phyloP scores from a whole-genome alignment of 1,284 basidiomycete species.

The Mycena sp. region DNA sequence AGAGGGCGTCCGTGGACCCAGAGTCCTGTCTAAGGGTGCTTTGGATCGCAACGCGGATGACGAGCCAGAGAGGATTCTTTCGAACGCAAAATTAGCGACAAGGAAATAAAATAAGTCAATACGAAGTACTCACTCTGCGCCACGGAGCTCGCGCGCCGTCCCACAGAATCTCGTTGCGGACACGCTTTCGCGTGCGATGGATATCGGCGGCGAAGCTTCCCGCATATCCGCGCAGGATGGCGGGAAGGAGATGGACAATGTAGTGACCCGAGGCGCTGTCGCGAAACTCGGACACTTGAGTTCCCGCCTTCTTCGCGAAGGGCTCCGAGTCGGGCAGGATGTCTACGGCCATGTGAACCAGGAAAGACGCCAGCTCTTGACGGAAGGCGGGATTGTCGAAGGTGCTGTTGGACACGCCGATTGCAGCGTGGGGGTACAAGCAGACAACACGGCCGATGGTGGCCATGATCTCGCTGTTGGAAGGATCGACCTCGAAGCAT shows the following conservation, averaged over 20 bases:
- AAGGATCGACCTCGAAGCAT: conserved; percentile 54
- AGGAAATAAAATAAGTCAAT: neutral
- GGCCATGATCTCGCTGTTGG: conserved; percentile 48
- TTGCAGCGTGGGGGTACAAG: conserved; percentile 21
- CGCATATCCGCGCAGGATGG: conserved; percentile 47
- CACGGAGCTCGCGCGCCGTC: conserved; percentile 52
- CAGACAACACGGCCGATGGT: conserved; percentile 31
- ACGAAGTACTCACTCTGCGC: conserved; percentile 44
- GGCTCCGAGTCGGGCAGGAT: conserved; percentile 25
- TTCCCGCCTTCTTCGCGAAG: conserved; percentile 44
- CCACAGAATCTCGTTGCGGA: conserved; percentile 59
- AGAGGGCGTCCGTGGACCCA: conserved; percentile 40
- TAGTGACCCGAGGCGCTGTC: conserved; percentile 53
- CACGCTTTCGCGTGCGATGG: conserved; percentile 47
- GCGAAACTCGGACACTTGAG: conserved; percentile 42
- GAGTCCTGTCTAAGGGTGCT: conserved; percentile 45
- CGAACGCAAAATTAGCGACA: conserved; percentile 8
- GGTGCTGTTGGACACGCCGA: conserved; percentile 11
- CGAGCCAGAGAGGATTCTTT: conserved; percentile 53
- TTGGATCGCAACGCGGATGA: conserved; percentile 58
- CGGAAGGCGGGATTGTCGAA: conserved; percentile 14
- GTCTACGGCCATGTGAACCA: conserved; percentile 35
- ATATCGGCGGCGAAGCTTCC: conserved; percentile 40
- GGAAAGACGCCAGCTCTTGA: conserved; percentile 23
- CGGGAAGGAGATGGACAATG: conserved; percentile 54